Percentiles rank a stretch among this genome's conserved stretches.
These are phyloP conservation scores for Echites panduratus DNA, from an alignment of 257 asterid genomes.

Conservation along the genomic window DNA sequence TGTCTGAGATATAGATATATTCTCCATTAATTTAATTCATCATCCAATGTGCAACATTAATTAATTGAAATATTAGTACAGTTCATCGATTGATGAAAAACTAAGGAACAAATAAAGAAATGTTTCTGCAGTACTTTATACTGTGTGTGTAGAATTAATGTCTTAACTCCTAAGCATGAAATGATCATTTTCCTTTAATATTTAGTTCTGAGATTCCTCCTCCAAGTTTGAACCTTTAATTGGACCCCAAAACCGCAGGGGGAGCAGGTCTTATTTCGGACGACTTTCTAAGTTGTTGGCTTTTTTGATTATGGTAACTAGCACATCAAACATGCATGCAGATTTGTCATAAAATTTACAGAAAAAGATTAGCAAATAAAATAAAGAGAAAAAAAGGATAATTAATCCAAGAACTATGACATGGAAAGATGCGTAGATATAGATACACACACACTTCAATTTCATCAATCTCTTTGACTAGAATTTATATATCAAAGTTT, in stretches of 20 bases:
- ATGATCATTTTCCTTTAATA: not conserved
- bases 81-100: not conserved
- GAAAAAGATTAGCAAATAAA: not conserved
- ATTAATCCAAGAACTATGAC: not conserved
- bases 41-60: conserved; percentile 16
- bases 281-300: not conserved
- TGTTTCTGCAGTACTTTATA: too few relatives aligned
- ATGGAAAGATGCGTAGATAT: not conserved
- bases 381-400: not conserved
- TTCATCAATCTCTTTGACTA: too few relatives aligned
- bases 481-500: too few relatives aligned
- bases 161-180: not conserved
- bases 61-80: not conserved
- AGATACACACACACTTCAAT: too few relatives aligned
- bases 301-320: not conserved
- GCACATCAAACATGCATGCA: not conserved
- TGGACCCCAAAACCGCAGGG: not conserved
- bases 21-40: conserved; percentile 15
- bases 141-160: not conserved
- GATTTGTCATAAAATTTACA: not conserved
- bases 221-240: not conserved
- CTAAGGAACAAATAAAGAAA: too few relatives aligned
- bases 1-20: conserved; percentile 48
- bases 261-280: not conserved
- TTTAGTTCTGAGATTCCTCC: conserved; percentile 2